Evolutionary conservation across 495 filamentous ascomycete species (phyloP).

Genomic region (Podospora sp.): DNA sequence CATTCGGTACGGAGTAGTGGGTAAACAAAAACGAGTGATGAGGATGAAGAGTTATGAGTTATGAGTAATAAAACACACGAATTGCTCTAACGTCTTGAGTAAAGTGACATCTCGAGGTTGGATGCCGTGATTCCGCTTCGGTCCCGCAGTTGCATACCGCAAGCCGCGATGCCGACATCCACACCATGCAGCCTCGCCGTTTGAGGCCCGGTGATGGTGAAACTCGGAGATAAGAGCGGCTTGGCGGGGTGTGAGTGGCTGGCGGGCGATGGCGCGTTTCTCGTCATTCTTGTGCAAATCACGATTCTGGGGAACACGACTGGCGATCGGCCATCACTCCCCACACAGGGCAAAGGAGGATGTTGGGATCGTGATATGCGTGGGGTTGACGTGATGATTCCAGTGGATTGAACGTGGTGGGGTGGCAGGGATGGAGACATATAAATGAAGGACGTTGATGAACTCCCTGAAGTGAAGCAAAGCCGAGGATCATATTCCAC

Average conservation of each 20-base stretch:
- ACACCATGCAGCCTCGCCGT: conserved; percentile 10
- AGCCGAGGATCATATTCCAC: background rate
- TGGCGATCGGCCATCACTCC: conserved; percentile 8
- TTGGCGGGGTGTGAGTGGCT: conserved; percentile 14
- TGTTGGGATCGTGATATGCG: conserved; percentile 23
- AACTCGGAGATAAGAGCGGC: conserved; percentile 12
- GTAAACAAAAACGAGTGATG: background rate
- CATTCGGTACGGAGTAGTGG: background rate
- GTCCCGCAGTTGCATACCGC: background rate
- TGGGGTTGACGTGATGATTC: conserved; percentile 26
- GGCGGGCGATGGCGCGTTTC: conserved; percentile 19
- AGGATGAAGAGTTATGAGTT: background rate
- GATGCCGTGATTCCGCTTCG: background rate
- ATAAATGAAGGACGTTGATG: background rate
- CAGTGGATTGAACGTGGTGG: background rate
- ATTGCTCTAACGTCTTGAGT: background rate
- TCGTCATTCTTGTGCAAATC: conserved; percentile 32
- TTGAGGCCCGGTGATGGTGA: background rate
- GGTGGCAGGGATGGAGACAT: background rate
- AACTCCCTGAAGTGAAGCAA: background rate
- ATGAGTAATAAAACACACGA: background rate
- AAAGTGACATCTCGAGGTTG: background rate
- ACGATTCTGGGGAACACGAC: conserved; percentile 15
- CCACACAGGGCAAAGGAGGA: background rate
- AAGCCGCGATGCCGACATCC: background rate